A percentile compares a stretch with the other conserved stretches of the same genome.
Conservation (phyloP, 441 rosid genomes). For the Omphalea diandra region DNA sequence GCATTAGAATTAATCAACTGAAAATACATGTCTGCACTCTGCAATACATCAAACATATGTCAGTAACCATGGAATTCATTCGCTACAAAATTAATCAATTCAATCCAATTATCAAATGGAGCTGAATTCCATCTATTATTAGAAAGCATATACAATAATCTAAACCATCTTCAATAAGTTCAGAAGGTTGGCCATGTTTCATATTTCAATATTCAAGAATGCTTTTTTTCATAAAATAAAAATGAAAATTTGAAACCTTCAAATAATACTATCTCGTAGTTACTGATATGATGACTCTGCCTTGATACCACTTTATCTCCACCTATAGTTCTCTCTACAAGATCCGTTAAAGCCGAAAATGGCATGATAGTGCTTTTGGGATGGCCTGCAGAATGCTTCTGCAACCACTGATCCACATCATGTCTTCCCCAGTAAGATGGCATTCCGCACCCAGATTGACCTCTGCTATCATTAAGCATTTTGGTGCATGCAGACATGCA, state of each 20-base stretch:
- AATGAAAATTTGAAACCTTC: slow-evolving; percentile 1
- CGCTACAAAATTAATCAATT: background rate
- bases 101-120: background rate
- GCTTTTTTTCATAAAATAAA: background rate
- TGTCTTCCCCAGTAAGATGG: slow-evolving; percentile 37
- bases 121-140: background rate
- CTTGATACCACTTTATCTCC: slow-evolving; percentile 45
- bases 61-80: background rate
- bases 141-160: slow-evolving; percentile 3
- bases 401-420: slow-evolving; percentile 52
- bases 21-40: too few relatives aligned
- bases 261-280: slow-evolving; percentile 41
- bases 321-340: slow-evolving; percentile 45
- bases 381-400: slow-evolving; percentile 36
- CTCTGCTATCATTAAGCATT: slow-evolving; percentile 22
- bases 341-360: slow-evolving; percentile 39
- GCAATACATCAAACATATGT: background rate
- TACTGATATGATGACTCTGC: slow-evolving; percentile 40
- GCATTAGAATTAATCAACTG: background rate
- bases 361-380: slow-evolving; percentile 31
- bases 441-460: slow-evolving; percentile 23
- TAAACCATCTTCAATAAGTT: background rate
- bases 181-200: background rate
- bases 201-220: background rate
- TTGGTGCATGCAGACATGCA: slow-evolving; percentile 28